phyloP scores from a whole-genome alignment of 345 rosid genomes.

The Cardiospermum halicacabum region DNA sequence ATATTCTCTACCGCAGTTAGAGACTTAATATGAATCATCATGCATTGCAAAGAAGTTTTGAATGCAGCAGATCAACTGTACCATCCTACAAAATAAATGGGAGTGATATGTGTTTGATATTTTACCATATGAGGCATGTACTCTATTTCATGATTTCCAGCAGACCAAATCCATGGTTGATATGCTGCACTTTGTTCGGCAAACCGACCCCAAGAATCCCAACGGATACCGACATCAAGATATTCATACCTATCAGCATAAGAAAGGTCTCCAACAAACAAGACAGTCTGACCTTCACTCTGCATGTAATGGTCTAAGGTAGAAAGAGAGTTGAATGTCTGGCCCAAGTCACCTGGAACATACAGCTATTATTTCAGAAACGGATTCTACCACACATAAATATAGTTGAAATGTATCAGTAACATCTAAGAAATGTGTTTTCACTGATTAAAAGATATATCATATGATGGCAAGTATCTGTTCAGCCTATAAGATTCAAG shows the following conservation, averaged over 20 bases:
- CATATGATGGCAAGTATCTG: no score
- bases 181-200: slow-evolving; percentile 82
- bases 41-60: background rate
- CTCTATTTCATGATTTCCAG: slow-evolving; percentile 91
- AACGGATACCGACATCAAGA: slow-evolving; percentile 71
- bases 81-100: background rate
- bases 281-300: slow-evolving; percentile 76
- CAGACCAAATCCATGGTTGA: slow-evolving; percentile 96
- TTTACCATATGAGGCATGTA: slow-evolving; percentile 91
- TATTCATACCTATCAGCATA: slow-evolving; percentile 87
- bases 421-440: background rate
- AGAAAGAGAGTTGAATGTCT: slow-evolving; percentile 88
- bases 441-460: background rate
- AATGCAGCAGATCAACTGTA: background rate
- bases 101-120: slow-evolving; percentile 1
- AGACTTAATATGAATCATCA: no score
- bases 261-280: slow-evolving; percentile 91
- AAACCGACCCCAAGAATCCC: slow-evolving; percentile 97
- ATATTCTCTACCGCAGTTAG: no score
- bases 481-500: background rate
- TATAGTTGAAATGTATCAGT: background rate
- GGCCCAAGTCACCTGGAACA: slow-evolving; percentile 86
- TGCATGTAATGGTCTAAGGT: slow-evolving; percentile 83
- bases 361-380: slow-evolving; percentile 7
- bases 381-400: background rate